Percentiles rank a stretch among this genome's conserved stretches.
These are phyloP conservation scores for Boletales sp. DNA, from an alignment of 768 basidiomycete genomes.

Conservation along the genomic window DNA sequence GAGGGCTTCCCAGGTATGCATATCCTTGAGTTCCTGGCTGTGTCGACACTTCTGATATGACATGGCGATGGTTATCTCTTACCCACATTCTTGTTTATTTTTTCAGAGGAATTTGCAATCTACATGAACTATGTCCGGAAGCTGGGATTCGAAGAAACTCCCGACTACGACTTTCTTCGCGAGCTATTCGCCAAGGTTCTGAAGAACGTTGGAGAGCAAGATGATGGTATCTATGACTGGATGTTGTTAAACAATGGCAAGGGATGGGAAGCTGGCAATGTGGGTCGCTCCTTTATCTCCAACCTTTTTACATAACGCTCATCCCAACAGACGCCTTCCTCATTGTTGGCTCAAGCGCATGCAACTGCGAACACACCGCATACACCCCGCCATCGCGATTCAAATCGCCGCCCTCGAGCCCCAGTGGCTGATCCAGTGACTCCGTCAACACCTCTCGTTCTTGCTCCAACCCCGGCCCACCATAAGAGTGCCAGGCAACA, in stretches of 20 bases:
- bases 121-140: constrained; percentile 99
- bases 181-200: constrained; percentile 92
- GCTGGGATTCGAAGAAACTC: constrained; percentile 94
- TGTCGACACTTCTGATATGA: background rate
- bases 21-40: background rate
- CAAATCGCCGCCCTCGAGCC: constrained; percentile 46
- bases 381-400: constrained; percentile 50
- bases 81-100: constrained; percentile 1
- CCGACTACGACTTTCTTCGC: constrained; percentile 96
- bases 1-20: constrained; percentile 89
- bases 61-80: background rate
- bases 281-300: constrained; percentile 38
- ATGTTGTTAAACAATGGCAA: constrained; percentile 92
- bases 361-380: constrained; percentile 55
- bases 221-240: constrained; percentile 96
- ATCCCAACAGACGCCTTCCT: constrained; percentile 38
- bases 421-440: constrained; percentile 54
- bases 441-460: constrained; percentile 56
- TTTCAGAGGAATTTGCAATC: constrained; percentile 86
- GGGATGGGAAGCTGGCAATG: constrained; percentile 90
- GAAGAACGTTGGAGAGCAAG: constrained; percentile 81
- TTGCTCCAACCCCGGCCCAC: constrained; percentile 63
- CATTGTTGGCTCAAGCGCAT: constrained; percentile 47
- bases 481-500: constrained; percentile 55
- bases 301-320: constrained; percentile 1